A percentile compares a stretch with the other conserved stretches of the same genome.
These are phyloP conservation scores for Gossypium trilobum DNA, from an alignment of 441 rosid genomes.

Conservation along the genomic window DNA sequence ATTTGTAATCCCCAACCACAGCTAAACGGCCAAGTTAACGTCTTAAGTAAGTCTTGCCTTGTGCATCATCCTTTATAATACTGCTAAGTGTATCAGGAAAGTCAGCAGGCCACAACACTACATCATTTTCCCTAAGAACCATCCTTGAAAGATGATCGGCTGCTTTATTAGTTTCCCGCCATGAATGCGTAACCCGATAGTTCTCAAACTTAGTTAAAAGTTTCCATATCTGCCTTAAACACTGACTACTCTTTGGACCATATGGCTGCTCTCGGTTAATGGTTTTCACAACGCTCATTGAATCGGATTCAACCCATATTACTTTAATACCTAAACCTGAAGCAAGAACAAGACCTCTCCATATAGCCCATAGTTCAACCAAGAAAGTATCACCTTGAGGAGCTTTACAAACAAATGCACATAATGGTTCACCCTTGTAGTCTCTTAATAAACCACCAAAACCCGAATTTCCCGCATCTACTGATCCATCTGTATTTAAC, in stretches of 20 bases:
- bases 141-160: slow-evolving; percentile 33
- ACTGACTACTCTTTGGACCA: slow-evolving; percentile 19
- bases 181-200: slow-evolving; percentile 25
- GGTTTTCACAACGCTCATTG: slow-evolving; percentile 30
- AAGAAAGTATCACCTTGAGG: slow-evolving; percentile 22
- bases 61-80: slow-evolving; percentile 23
- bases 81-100: slow-evolving; percentile 17
- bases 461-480: slow-evolving; percentile 19
- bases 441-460: slow-evolving; percentile 34
- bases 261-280: slow-evolving; percentile 23
- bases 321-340: slow-evolving; percentile 19
- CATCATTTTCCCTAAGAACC: slow-evolving; percentile 21
- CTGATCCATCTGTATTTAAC: slow-evolving; percentile 32
- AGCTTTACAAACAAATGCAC: slow-evolving; percentile 32
- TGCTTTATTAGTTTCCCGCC: slow-evolving; percentile 35
- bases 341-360: slow-evolving; percentile 37
- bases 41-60: slow-evolving; percentile 21
- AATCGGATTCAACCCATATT: slow-evolving; percentile 37
- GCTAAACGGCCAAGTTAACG: background rate
- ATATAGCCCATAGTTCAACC: slow-evolving; percentile 32
- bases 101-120: slow-evolving; percentile 25
- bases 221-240: slow-evolving; percentile 26
- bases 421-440: slow-evolving; percentile 24
- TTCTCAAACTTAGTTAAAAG: slow-evolving; percentile 23
- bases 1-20: background rate